Conservation (phyloP, 1,139 yeast species). For the Candida anutae region DNA sequence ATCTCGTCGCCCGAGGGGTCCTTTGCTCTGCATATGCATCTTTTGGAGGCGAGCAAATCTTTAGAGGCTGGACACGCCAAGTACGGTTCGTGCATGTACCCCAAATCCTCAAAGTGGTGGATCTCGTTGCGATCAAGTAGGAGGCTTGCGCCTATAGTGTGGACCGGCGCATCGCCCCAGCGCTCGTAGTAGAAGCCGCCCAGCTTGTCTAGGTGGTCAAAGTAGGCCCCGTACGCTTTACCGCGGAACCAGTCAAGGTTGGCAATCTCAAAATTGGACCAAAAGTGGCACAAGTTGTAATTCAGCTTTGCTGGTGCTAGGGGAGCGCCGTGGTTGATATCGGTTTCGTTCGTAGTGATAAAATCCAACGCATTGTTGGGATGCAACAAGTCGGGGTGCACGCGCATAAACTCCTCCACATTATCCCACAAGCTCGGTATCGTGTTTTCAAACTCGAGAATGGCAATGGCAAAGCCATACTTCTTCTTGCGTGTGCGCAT, state of each 20-base stretch:
- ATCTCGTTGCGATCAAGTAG: conserved; percentile 61
- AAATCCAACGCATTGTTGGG: conserved; percentile 64
- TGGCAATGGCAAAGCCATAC: conserved; percentile 38
- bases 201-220: conserved; percentile 56
- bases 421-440: conserved; percentile 73
- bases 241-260: conserved; percentile 74
- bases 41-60: conserved; percentile 42
- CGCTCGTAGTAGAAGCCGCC: conserved; percentile 90
- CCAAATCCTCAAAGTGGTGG: conserved; percentile 87
- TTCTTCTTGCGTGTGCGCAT: conserved; percentile 27
- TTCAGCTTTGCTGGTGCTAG: conserved; percentile 26
- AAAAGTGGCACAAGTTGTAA: conserved; percentile 89
- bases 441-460: conserved; percentile 40
- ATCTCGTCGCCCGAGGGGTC: conserved; percentile 31
- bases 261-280: conserved; percentile 93
- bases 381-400: conserved; percentile 57
- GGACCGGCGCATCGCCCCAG: conserved; percentile 99
- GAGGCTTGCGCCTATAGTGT: conserved; percentile 65
- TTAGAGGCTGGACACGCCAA: conserved; percentile 65
- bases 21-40: conserved; percentile 61
- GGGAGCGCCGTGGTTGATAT: conserved; percentile 20
- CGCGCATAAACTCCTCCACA: conserved; percentile 55
- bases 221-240: conserved; percentile 58
- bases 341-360: conserved; percentile 51
- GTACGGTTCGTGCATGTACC: conserved; percentile 81